A percentile compares a stretch with the other conserved stretches of the same genome.
Evolutionary conservation across 768 basidiomycete genomes (phyloP).

Genomic region (Lactifluus echinatus): DNA sequence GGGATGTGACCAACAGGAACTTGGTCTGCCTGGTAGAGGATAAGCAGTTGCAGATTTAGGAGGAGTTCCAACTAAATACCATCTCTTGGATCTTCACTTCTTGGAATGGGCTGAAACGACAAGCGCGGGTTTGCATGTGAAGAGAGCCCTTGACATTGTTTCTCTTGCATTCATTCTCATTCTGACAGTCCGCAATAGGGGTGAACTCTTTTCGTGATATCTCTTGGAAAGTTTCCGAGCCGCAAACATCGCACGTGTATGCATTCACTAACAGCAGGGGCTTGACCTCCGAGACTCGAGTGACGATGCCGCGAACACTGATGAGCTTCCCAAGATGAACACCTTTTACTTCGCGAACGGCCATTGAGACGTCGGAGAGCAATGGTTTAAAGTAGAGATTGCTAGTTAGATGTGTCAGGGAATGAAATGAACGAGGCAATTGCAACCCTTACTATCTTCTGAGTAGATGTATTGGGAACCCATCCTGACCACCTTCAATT

Average conservation of each 20-base stretch:
- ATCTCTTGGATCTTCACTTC: constrained; percentile 99
- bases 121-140: constrained; percentile 98
- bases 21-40: constrained; percentile 75
- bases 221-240: constrained; percentile 97
- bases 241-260: constrained; percentile 96
- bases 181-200: constrained; percentile 84
- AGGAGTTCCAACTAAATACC: constrained; percentile 37
- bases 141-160: constrained; percentile 84
- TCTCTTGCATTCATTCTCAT: constrained; percentile 74
- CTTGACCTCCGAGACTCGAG: constrained; percentile 97
- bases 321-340: constrained; percentile 84
- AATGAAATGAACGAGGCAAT: neutral
- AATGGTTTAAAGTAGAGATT: constrained; percentile 92
- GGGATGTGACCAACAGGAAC: constrained; percentile 99
- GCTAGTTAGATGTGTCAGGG: constrained; percentile 36
- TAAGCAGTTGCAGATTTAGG: constrained; percentile 8
- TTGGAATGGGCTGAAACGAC: constrained; percentile 95
- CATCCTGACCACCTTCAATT: constrained; percentile 59
- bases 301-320: constrained; percentile 95
- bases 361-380: constrained; percentile 63
- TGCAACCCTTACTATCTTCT: constrained; percentile 81
- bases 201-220: constrained; percentile 87
- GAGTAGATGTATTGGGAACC: constrained; percentile 86
- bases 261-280: constrained; percentile 95
- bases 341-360: constrained; percentile 88